phyloP scores from a whole-genome alignment of 352 stramenopile genomes.

The Phytophthora lateralis region DNA sequence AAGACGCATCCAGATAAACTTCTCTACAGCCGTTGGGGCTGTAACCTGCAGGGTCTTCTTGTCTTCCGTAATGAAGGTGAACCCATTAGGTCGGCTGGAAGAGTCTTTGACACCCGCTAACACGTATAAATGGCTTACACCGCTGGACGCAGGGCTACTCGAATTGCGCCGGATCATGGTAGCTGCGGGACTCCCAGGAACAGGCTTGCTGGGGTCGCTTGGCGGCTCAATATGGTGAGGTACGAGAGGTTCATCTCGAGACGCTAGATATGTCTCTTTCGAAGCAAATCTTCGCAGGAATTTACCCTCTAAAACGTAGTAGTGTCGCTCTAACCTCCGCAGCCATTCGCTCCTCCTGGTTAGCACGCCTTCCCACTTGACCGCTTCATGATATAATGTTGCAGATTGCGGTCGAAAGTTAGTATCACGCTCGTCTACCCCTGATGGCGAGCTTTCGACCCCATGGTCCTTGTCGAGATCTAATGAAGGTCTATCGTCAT shows the following conservation, averaged over 20 bases:
- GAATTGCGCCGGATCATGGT: conserved; percentile 47
- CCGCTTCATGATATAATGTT: conserved; percentile 80
- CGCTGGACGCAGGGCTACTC: conserved; percentile 47
- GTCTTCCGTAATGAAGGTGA: conserved; percentile 90
- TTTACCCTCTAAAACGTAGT: conserved; percentile 87
- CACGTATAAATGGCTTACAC: conserved; percentile 79
- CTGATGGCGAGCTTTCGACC: conserved; percentile 27
- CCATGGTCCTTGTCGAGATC: conserved; percentile 29
- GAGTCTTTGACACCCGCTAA: conserved; percentile 86
- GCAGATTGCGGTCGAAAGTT: conserved; percentile 63
- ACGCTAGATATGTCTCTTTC: conserved; percentile 84
- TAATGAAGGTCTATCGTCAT: conserved; percentile 28
- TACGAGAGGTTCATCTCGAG: conserved; percentile 74
- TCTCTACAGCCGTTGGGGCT: conserved; percentile 79
- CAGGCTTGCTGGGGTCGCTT: conserved; percentile 38
- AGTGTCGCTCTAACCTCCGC: conserved; percentile 81
- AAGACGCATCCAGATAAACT: conserved; percentile 89
- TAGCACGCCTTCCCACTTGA: conserved; percentile 86
- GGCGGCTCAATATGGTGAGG: conserved; percentile 48
- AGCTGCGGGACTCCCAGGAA: conserved; percentile 36
- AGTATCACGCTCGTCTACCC: conserved; percentile 37
- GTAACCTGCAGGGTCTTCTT: conserved; percentile 85
- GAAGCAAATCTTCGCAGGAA: conserved; percentile 84
- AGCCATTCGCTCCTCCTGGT: conserved; percentile 85
- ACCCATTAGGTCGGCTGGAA: conserved; percentile 75